phyloP scores from a whole-genome alignment of 2,329 filamentous ascomycete species.

The Alternaria conjuncta region DNA sequence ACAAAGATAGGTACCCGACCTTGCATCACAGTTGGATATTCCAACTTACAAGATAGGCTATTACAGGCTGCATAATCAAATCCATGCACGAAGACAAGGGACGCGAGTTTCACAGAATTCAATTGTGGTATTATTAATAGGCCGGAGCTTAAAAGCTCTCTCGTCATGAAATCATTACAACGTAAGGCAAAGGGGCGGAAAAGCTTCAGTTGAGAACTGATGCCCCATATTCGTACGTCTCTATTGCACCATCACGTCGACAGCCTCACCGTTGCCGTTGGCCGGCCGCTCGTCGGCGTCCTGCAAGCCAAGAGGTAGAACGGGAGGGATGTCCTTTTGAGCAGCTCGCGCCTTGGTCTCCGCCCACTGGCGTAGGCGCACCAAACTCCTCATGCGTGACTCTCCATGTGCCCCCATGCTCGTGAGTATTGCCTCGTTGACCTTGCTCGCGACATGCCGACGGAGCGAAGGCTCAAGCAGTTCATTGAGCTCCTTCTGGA shows the following conservation, averaged over 20 bases:
- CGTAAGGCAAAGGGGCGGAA: background rate
- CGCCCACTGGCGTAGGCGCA: constrained; percentile 84
- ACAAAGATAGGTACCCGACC: background rate
- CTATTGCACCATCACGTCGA: constrained; percentile 45
- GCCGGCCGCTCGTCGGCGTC: constrained; percentile 34
- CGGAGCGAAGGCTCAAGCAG: constrained; percentile 82
- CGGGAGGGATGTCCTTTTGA: constrained; percentile 50
- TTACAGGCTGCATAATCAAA: too few species aligned
- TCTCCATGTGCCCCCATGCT: constrained; percentile 76
- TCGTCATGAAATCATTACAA: background rate
- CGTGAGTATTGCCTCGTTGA: constrained; percentile 86
- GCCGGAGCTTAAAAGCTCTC: background rate
- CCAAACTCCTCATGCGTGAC: constrained; percentile 80
- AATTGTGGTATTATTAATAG: background rate
- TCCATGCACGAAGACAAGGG: background rate
- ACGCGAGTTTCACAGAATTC: background rate
- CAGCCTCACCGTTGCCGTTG: constrained; percentile 41
- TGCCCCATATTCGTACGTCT: background rate
- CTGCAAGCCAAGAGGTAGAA: constrained; percentile 53
- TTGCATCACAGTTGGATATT: background rate
- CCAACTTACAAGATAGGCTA: background rate
- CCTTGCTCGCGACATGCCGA: constrained; percentile 80
- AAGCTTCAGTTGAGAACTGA: background rate
- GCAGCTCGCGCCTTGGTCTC: constrained; percentile 66
- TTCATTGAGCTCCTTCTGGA: constrained; percentile 76